Conservation (phyloP, 2,329 filamentous ascomycete genomes). For the Diaporthe citri region DNA sequence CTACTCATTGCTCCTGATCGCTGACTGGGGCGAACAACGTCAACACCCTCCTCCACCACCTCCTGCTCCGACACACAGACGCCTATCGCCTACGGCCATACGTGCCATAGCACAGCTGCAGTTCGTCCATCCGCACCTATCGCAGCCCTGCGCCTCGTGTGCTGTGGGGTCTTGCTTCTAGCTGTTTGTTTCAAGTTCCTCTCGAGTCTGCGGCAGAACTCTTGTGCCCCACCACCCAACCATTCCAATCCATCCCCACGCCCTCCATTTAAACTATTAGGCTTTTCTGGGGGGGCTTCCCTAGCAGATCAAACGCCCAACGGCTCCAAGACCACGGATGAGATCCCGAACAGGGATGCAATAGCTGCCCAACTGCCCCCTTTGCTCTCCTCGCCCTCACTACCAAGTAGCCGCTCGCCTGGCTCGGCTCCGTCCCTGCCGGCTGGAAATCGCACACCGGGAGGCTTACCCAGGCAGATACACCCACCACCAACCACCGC, state of each 20-base stretch:
- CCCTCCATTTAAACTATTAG: conserved; percentile 30
- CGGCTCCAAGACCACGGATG: conserved; percentile 11
- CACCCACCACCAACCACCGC: not conserved
- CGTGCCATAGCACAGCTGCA: conserved; percentile 20
- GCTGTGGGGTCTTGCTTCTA: not conserved
- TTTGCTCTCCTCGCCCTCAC: conserved; percentile 1
- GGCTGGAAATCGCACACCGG: conserved; percentile 1
- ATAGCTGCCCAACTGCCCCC: conserved; percentile 29
- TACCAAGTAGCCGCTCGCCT: not conserved
- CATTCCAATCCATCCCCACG: conserved; percentile 4
- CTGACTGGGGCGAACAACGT: conserved; percentile 18
- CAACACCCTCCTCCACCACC: not conserved
- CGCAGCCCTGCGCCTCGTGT: conserved; percentile 27
- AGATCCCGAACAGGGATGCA: conserved; percentile 32
- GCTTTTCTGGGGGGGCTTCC: conserved; percentile 23
- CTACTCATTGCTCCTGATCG: not conserved
- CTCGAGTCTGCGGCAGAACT: conserved; percentile 13
- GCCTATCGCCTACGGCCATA: not conserved
- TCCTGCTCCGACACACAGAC: conserved; percentile 7
- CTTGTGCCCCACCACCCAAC: not conserved
- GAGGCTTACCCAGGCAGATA: conserved; percentile 24
- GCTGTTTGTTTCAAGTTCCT: conserved; percentile 27
- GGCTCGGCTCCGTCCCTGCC: conserved; percentile 14
- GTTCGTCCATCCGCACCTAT: conserved; percentile 28
- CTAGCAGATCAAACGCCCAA: conserved; percentile 33